phyloP scores from a whole-genome alignment of 139 green algal species.

The Coccomyxa sp. region DNA sequence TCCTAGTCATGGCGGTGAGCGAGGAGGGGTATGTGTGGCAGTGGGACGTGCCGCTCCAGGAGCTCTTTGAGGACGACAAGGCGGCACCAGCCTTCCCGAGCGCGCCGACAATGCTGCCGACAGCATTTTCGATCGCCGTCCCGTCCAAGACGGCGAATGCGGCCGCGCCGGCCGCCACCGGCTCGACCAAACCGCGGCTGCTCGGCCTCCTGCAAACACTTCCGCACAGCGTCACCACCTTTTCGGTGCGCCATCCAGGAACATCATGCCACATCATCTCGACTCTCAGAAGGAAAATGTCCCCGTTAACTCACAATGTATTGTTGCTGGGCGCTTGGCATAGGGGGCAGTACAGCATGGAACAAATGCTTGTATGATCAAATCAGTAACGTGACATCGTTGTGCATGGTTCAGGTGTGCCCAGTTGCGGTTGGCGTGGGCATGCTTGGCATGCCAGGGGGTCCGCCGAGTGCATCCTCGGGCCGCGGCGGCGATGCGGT shows the following conservation, averaged over 20 bases:
- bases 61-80: not conserved
- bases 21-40: slow-evolving; percentile 64
- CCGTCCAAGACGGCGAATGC: not conserved
- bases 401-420: slow-evolving; percentile 19
- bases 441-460: not conserved
- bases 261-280: too few species aligned
- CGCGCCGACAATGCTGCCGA: not conserved
- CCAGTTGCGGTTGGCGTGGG: slow-evolving; percentile 31
- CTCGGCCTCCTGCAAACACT: slow-evolving; percentile 56
- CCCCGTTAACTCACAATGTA: too few species aligned
- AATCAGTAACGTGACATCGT: not conserved
- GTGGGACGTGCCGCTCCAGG: slow-evolving; percentile 53
- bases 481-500: slow-evolving; percentile 16
- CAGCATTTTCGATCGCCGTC: not conserved
- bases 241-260: slow-evolving; percentile 5
- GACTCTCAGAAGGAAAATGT: too few species aligned
- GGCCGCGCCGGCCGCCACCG: not conserved
- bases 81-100: not conserved
- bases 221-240: slow-evolving; percentile 37
- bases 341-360: too few species aligned
- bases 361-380: too few species aligned
- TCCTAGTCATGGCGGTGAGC: slow-evolving; percentile 29
- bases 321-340: too few species aligned
- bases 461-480: not conserved
- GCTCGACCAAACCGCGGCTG: slow-evolving; percentile 13